Base-by-base conservation (phyloP, 192 early-diverging fungal genomes). In the Geranomyces variabilis region DNA sequence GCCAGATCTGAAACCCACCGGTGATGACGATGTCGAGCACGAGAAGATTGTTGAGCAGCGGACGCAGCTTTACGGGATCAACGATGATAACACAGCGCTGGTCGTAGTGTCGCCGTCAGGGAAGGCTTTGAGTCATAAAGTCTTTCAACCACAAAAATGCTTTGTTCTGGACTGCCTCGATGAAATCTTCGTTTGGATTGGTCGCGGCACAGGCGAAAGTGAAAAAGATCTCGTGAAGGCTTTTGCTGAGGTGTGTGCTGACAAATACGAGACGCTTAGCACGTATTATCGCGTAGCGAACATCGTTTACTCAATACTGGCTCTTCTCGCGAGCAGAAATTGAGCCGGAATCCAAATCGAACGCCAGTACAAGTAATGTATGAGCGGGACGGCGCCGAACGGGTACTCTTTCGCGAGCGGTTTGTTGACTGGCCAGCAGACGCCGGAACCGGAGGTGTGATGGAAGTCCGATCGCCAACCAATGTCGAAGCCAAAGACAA, bases 401-500 rank as follows among this genome's bases (percentile, higher is more conserved):
- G 70, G 44, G 75, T 77, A 22, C 59, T 75, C 0, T 80, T 80
- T 63, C 59, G 68, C 41, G 79, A 80, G 28, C 58, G 62, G 61
- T 80, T 80, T 60, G 61, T 61, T 9, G 79, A 80, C 59, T 80
- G 79, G 79, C 59, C 71, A 12, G 70, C 65, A 15, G 31, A 60
- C 6, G 66, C 55, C 30, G 69, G 33, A 17, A 45, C 24, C 21
- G 71, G 66, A 33, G 75, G 59, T 36, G 65, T 62, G 21, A 60
- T 79, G 31, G 68, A 73, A 49, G 72, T 80, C 30, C 36, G 34
- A 43, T n/a, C 19, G 34, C 22, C 63, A 14, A 46, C 60, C 21
- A 80, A 80, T 36, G 69, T 80, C 28, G 57, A 28, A 10, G 41
- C 63, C 26, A 80, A 80, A 56, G 79, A 80, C 26, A 80, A 71